A percentile compares a stretch with the other conserved stretches of the same genome.
These are phyloP conservation scores for Wickerhamiella vanderwaltii DNA, from an alignment of 805 yeast genomes.

Conservation along the genomic window DNA sequence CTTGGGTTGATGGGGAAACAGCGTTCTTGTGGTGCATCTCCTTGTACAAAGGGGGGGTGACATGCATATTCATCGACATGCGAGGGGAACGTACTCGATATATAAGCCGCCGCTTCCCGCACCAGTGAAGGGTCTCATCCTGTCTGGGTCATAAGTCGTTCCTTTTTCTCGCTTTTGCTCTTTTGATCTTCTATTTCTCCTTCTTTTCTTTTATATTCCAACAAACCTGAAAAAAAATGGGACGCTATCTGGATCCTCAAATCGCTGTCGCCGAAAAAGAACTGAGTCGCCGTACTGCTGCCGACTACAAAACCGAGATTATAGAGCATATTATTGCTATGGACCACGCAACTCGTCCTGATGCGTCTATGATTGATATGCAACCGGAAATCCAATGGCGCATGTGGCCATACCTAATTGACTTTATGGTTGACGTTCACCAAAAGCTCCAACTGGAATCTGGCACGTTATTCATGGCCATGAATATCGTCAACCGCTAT, in stretches of 20 bases:
- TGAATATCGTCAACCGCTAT: conserved; percentile 72
- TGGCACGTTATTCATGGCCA: conserved; percentile 55
- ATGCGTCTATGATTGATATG: conserved; percentile 53
- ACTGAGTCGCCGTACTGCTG: conserved; percentile 20
- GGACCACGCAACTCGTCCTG: conserved; percentile 35
- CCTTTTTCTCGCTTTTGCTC: too few relatives aligned
- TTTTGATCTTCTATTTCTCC: not conserved
- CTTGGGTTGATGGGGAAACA: conserved; percentile 11
- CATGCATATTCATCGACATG: conserved; percentile 8
- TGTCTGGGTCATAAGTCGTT: conserved; percentile 6
- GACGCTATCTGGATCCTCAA: conserved; percentile 11
- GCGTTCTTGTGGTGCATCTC: conserved; percentile 9
- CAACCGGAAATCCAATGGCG: conserved; percentile 74
- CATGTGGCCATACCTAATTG: conserved; percentile 59
- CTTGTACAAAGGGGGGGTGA: conserved; percentile 7
- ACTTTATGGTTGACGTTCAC: conserved; percentile 55
- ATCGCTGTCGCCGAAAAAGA: conserved; percentile 14
- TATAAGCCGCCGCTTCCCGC: conserved; percentile 7
- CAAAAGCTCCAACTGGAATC: conserved; percentile 52
- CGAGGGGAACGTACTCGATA: conserved; percentile 8
- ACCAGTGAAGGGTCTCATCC: not conserved
- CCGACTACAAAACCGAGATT: conserved; percentile 30
- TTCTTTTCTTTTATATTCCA: not conserved
- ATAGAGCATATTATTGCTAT: conserved; percentile 27
- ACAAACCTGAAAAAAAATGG: conserved; percentile 1